Conservation (phyloP, 2,329 filamentous ascomycete species). For the Tolypocladium inflatum region DNA sequence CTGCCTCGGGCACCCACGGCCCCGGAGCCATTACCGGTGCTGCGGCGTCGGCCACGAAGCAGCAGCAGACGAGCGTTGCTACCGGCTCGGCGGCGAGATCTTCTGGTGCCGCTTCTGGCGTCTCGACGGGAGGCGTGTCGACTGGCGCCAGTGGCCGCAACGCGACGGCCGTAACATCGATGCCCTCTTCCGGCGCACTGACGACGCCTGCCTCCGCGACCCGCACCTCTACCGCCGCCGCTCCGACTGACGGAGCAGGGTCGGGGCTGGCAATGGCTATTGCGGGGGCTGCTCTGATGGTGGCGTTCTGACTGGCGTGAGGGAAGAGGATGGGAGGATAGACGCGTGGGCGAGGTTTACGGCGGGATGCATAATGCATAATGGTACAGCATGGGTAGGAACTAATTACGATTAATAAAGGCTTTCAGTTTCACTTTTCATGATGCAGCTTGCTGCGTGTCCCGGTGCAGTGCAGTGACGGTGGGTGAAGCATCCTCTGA, state of each 20-base stretch:
- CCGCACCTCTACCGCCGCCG: slow-evolving; percentile 9
- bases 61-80: slow-evolving; percentile 6
- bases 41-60: slow-evolving; percentile 24
- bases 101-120: not conserved
- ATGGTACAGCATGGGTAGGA: not conserved
- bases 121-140: no score
- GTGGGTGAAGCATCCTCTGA: not conserved
- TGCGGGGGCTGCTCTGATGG: slow-evolving; percentile 17
- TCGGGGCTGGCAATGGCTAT: slow-evolving; percentile 14
- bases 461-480: not conserved
- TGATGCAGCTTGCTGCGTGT: not conserved
- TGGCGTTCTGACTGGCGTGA: slow-evolving; percentile 13
- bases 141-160: not conserved
- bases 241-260: slow-evolving; percentile 12
- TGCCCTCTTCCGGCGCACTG: not conserved
- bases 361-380: not conserved
- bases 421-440: not conserved
- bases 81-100: slow-evolving; percentile 4
- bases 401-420: slow-evolving; percentile 1
- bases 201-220: not conserved
- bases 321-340: not conserved
- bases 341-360: not conserved
- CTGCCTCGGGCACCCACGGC: slow-evolving; percentile 25
- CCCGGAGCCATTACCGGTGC: slow-evolving; percentile 31
- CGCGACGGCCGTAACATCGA: not conserved